Conservation (phyloP, 805 yeast species). For the Peterozyma toletana region DNA sequence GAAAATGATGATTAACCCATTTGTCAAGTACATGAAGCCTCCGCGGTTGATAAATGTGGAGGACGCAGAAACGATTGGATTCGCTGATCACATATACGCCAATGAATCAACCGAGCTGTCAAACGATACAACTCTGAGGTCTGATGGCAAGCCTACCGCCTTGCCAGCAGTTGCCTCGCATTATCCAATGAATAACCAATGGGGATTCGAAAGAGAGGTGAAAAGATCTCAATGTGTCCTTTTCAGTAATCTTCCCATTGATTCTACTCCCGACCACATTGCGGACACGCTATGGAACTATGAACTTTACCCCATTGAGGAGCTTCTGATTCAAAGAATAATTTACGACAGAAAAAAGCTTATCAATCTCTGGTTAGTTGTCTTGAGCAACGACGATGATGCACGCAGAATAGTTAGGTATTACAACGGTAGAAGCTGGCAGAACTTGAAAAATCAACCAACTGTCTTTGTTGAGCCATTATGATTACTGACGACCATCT, state of each 20-base stretch:
- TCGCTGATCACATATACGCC: no score
- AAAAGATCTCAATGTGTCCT: constrained; percentile 26
- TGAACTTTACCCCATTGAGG: constrained; percentile 25
- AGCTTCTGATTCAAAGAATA: constrained; percentile 8
- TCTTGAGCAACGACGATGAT: constrained; percentile 36
- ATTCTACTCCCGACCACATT: constrained; percentile 28
- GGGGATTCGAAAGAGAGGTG: constrained; percentile 3
- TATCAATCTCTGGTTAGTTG: constrained; percentile 24
- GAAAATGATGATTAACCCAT: constrained; percentile 13
- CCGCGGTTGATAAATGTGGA: constrained; percentile 3
- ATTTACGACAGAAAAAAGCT: constrained; percentile 8
- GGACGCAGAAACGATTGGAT: background rate
- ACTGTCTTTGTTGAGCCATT: constrained; percentile 21
- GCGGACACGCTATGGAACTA: constrained; percentile 39
- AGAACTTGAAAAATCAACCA: constrained; percentile 18
- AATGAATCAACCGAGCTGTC: no score
- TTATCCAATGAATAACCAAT: constrained; percentile 1
- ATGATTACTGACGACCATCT: background rate
- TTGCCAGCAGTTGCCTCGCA: background rate
- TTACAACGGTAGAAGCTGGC: constrained; percentile 38
- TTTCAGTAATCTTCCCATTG: constrained; percentile 41
- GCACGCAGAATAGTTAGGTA: constrained; percentile 45
- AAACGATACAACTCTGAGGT: no score
- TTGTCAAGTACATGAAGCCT: constrained; percentile 13
- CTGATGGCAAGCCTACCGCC: no score